Conservation (phyloP, 257 asterid species). For the Solanum piurae region DNA sequence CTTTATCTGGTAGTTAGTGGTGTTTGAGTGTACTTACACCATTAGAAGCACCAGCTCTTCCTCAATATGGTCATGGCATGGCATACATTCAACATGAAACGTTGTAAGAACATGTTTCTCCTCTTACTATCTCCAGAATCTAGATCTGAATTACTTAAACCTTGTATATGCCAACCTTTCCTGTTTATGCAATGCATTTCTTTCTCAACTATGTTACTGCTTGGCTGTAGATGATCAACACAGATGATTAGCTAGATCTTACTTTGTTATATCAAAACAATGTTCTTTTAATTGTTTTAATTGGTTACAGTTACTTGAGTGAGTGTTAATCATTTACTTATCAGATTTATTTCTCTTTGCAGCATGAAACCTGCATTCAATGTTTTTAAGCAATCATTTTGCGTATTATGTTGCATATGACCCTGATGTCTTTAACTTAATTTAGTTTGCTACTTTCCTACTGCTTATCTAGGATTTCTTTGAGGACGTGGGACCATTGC, state of each 20-base stretch:
- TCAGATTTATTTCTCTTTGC: not conserved
- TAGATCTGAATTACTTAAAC: not conserved
- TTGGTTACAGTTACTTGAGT: not conserved
- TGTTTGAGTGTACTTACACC: not conserved
- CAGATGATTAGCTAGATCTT: not conserved
- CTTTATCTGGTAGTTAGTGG: not conserved
- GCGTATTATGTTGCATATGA: not conserved
- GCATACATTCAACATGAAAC: not conserved
- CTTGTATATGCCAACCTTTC: not conserved
- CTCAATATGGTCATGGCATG: not conserved
- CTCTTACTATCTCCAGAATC: not conserved
- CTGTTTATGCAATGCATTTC: not conserved
- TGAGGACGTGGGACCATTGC: slow-evolving; percentile 90
- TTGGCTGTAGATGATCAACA: not conserved
- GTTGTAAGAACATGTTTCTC: not conserved
- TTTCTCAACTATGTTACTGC: not conserved
- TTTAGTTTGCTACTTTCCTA: not conserved
- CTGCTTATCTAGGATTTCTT: slow-evolving; percentile 69
- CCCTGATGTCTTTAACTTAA: not conserved
- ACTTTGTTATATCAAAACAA: not conserved
- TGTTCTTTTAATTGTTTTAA: not conserved
- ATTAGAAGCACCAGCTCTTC: not conserved
- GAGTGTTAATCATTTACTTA: not conserved
- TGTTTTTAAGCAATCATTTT: not conserved
- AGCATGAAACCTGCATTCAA: not conserved